Conservation (phyloP, 2,329 filamentous ascomycete genomes). For the Epichloe elymi region DNA sequence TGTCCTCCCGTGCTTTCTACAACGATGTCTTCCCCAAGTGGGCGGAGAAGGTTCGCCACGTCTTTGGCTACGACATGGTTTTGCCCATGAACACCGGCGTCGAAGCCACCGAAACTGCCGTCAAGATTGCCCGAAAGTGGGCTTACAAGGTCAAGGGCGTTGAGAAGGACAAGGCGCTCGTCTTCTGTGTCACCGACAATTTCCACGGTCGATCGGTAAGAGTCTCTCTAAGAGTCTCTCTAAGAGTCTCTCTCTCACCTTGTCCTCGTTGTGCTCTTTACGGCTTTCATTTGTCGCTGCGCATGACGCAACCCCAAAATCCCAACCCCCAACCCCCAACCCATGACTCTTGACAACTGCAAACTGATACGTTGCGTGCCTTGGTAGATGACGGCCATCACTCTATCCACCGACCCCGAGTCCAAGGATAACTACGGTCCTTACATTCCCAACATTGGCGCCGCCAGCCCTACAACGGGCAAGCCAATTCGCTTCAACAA, state of each 20-base stretch:
- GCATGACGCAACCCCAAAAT: neutral
- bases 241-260: slow-evolving; percentile 30
- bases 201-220: slow-evolving; percentile 91
- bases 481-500: slow-evolving; percentile 79
- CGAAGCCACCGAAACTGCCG: slow-evolving; percentile 87
- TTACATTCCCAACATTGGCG: slow-evolving; percentile 80
- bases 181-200: slow-evolving; percentile 80
- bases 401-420: slow-evolving; percentile 88
- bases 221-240: too few species aligned
- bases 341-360: neutral
- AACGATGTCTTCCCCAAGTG: slow-evolving; percentile 97
- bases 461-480: slow-evolving; percentile 57
- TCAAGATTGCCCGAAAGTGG: slow-evolving; percentile 97
- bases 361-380: neutral
- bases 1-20: slow-evolving; percentile 92
- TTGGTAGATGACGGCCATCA: slow-evolving; percentile 75
- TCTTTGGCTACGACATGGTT: slow-evolving; percentile 96
- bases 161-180: slow-evolving; percentile 65
- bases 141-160: slow-evolving; percentile 94
- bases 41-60: slow-evolving; percentile 77
- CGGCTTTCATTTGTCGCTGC: neutral
- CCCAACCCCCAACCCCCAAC: too few species aligned
- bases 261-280: slow-evolving; percentile 8
- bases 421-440: slow-evolving; percentile 95
- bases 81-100: slow-evolving; percentile 97